Conservation (phyloP, 75 land plant genomes). For the Cryptomeria japonica region DNA sequence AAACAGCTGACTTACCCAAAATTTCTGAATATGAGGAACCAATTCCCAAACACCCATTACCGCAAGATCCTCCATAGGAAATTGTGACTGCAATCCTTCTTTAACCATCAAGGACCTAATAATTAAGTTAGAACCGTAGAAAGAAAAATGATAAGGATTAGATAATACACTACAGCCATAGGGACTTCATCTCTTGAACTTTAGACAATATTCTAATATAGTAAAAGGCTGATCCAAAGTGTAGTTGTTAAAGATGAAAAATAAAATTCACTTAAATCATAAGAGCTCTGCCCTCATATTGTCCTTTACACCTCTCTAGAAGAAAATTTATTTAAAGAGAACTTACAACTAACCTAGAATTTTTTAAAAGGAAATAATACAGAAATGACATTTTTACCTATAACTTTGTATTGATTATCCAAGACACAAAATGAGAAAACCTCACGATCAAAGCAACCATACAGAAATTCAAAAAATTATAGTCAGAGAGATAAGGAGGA, state of each 20-base stretch:
- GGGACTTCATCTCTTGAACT: neutral
- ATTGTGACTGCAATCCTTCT: conserved; percentile 71
- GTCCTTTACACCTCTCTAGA: neutral
- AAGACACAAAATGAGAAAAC: neutral
- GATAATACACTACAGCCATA: neutral
- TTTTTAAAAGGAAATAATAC: neutral
- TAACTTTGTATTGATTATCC: neutral
- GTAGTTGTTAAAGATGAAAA: neutral
- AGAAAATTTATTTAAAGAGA: neutral
- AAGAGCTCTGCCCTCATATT: neutral
- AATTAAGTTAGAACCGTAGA: neutral
- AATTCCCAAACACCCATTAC: conserved; percentile 94
- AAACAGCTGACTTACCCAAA: conserved; percentile 47
- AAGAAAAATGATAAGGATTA: neutral
- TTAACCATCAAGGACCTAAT: conserved; percentile 70
- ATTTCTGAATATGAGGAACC: conserved; percentile 69
- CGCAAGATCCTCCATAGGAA: conserved; percentile 91
- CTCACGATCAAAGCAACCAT: neutral
- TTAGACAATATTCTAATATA: neutral
- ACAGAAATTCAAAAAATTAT: neutral
- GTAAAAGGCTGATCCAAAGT: neutral
- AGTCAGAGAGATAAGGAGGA: neutral
- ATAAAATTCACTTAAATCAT: neutral
- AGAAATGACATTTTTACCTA: neutral
- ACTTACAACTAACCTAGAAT: conserved; percentile 3